Evolutionary conservation across 1,284 basidiomycete species (phyloP).

Genomic region (Cutaneotrichosporon dermatis): DNA sequence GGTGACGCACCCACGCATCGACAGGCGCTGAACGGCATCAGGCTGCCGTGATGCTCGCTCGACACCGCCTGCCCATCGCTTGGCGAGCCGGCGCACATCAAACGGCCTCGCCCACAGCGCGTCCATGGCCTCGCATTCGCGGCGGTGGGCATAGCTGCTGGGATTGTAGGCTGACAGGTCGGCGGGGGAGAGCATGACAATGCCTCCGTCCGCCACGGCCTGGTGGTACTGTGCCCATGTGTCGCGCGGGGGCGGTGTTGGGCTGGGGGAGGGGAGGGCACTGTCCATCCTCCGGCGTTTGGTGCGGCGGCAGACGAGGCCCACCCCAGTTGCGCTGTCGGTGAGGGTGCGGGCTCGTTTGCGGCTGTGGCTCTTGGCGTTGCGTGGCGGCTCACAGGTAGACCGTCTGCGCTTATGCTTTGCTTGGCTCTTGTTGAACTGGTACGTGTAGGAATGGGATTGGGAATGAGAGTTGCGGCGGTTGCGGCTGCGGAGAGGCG

Average conservation of each 20-base stretch:
- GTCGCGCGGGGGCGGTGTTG: not conserved
- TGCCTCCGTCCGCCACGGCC: not conserved
- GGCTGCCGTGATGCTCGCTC: not conserved
- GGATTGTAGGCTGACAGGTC: not conserved
- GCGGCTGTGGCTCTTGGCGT: not conserved
- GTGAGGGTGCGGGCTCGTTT: not conserved
- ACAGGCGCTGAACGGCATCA: not conserved
- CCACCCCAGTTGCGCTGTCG: no score
- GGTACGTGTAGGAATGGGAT: no score
- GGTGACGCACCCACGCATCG: not conserved
- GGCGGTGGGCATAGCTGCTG: not conserved
- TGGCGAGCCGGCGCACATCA: not conserved
- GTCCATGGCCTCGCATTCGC: not conserved
- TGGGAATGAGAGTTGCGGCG: no score
- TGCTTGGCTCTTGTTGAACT: no score
- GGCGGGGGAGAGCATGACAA: not conserved
- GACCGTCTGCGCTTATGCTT: no score
- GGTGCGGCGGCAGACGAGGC: not conserved
- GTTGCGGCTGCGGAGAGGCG: no score
- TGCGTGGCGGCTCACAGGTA: no score
- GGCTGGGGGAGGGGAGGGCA: not conserved
- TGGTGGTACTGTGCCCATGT: not conserved
- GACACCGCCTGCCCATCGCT: not conserved
- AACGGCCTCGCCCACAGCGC: not conserved
- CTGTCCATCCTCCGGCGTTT: slow-evolving; percentile 1